phyloP scores from a whole-genome alignment of 2,329 filamentous ascomycete genomes.

The Claviceps quebecensis region DNA sequence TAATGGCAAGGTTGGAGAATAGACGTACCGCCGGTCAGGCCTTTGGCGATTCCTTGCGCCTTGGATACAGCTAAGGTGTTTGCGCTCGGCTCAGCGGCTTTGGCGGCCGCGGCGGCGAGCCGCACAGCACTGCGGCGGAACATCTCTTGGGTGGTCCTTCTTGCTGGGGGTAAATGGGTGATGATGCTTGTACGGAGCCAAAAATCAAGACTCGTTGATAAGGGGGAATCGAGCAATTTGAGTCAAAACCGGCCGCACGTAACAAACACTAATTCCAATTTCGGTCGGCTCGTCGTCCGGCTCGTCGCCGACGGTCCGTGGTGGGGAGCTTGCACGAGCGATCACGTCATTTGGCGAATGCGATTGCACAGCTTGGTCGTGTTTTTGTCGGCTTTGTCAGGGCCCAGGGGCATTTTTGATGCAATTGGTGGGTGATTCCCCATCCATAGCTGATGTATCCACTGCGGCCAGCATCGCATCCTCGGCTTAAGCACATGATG shows the following conservation, averaged over 20 bases:
- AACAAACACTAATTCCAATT: neutral
- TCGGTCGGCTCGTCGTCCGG: constrained; percentile 1
- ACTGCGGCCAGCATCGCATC: constrained; percentile 2
- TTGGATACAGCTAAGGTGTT: constrained; percentile 61
- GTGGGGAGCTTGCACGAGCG: constrained; percentile 1
- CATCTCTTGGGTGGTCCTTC: constrained; percentile 30
- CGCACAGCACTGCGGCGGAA: constrained; percentile 54
- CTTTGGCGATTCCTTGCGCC: constrained; percentile 65
- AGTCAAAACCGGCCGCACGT: neutral
- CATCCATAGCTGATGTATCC: no score
- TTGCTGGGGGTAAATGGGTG: no score
- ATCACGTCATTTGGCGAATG: constrained; percentile 10
- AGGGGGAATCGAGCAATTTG: neutral
- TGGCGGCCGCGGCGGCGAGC: constrained; percentile 44
- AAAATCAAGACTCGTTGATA: no score
- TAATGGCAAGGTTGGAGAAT: no score
- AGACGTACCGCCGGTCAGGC: constrained; percentile 63
- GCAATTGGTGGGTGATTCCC: no score
- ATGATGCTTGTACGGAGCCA: no score
- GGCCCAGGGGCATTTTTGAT: no score
- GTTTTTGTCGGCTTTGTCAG: no score
- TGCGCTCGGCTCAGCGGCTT: constrained; percentile 31
- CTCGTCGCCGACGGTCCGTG: neutral
- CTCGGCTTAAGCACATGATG: constrained; percentile 17
- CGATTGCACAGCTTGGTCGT: no score